These are phyloP conservation scores for Clathrus columnatus DNA, from an alignment of 768 basidiomycete species.

Conservation along the genomic window DNA sequence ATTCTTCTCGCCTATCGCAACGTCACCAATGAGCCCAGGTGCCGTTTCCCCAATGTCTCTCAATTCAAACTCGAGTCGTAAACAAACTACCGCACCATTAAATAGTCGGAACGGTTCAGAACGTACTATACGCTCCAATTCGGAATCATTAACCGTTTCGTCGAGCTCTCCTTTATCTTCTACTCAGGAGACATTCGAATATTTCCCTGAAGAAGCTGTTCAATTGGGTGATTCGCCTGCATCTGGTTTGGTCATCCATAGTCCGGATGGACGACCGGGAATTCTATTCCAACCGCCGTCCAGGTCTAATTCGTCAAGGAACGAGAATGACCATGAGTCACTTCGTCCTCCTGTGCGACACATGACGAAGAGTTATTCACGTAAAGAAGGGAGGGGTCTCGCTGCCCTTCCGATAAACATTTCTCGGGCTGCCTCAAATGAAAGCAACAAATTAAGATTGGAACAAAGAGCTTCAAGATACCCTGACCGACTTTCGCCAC, in stretches of 20 bases:
- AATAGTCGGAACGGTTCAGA: conserved; percentile 53
- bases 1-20: conserved; percentile 90
- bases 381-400: neutral
- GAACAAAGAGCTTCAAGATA: neutral
- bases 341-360: neutral
- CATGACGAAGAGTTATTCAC: neutral
- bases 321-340: conserved; percentile 1
- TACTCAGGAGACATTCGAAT: conserved; percentile 62
- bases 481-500: neutral
- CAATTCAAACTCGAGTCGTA: conserved; percentile 22
- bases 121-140: conserved; percentile 48
- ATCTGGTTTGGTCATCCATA: conserved; percentile 84
- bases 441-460: neutral
- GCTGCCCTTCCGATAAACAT: neutral
- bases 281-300: conserved; percentile 83
- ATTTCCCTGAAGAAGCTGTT: conserved; percentile 51
- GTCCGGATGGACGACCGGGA: conserved; percentile 87
- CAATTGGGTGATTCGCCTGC: conserved; percentile 69
- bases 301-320: neutral
- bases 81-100: conserved; percentile 35
- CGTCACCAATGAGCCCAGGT: conserved; percentile 76
- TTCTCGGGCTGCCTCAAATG: neutral
- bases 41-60: conserved; percentile 35
- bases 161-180: conserved; percentile 68
- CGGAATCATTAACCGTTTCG: conserved; percentile 27